Evolutionary conservation across 768 basidiomycete species (phyloP).

Genomic region (Rhizopogon rudus): DNA sequence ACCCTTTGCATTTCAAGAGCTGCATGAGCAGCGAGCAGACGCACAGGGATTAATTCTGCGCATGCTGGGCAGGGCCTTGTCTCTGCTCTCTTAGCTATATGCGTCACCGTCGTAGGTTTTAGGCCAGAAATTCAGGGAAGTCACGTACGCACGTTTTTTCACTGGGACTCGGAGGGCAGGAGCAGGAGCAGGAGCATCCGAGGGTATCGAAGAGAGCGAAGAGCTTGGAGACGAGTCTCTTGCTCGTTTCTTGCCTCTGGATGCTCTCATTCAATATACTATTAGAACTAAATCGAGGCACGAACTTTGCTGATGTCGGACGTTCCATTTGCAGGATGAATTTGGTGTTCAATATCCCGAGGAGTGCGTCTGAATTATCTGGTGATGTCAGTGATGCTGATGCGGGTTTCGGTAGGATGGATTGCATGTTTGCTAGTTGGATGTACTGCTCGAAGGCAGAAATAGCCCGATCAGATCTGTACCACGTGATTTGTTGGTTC

Average conservation of each 20-base stretch:
- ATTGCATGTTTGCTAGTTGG: slow-evolving; percentile 3
- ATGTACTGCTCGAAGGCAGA: neutral
- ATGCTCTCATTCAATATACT: neutral
- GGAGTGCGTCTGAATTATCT: neutral
- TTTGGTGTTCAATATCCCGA: neutral
- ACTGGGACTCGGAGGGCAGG: slow-evolving; percentile 21
- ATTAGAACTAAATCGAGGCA: neutral
- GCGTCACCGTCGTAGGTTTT: neutral
- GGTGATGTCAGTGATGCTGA: neutral
- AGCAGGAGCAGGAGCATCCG: slow-evolving; percentile 11
- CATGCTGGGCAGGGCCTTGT: slow-evolving; percentile 75
- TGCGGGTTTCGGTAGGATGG: neutral
- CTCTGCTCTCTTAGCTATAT: slow-evolving; percentile 64
- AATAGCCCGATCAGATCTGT: neutral
- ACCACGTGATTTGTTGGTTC: neutral
- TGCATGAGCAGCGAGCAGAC: slow-evolving; percentile 61
- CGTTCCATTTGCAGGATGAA: neutral
- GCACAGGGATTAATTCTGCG: slow-evolving; percentile 64
- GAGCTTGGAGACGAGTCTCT: slow-evolving; percentile 24
- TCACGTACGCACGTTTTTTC: slow-evolving; percentile 44
- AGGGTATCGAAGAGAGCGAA: slow-evolving; percentile 31
- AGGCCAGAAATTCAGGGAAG: neutral
- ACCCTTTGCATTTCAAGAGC: slow-evolving; percentile 65
- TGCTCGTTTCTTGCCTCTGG: slow-evolving; percentile 49
- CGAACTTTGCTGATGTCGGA: neutral